Percentiles rank a stretch among this genome's conserved stretches.
phyloP scores from a whole-genome alignment of 306 rosid genomes.

The Vigna unguiculata region DNA sequence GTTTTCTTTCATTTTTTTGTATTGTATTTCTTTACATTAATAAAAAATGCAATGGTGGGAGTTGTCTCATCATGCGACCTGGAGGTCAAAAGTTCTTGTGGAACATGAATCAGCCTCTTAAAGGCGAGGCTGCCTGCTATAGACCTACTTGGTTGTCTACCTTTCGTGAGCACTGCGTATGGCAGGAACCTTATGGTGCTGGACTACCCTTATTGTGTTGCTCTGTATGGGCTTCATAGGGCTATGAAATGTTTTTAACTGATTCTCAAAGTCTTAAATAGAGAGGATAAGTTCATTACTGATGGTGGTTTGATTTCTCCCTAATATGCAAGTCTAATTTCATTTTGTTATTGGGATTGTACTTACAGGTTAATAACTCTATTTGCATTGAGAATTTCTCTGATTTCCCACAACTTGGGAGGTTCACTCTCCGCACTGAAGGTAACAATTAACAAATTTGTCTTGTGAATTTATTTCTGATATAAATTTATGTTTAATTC shows the following conservation, averaged over 20 bases:
- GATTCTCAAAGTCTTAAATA: background rate
- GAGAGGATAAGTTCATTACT: background rate
- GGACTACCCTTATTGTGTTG: background rate
- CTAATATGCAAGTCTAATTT: background rate
- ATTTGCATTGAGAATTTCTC: conserved; percentile 88
- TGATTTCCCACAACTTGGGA: conserved; percentile 88
- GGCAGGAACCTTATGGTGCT: background rate
- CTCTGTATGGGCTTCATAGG: background rate
- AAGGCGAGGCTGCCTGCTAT: background rate
- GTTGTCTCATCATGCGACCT: conserved; percentile 1
- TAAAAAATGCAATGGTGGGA: conserved; percentile 12
- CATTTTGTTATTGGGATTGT: conserved; percentile 28
- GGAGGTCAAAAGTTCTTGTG: conserved; percentile 10
- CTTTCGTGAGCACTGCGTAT: background rate
- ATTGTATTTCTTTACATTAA: background rate
- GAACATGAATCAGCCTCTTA: conserved; percentile 1
- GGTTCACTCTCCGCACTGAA: conserved; percentile 98
- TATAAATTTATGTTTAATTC: conserved; percentile 18
- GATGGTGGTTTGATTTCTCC: background rate
- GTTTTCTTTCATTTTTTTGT: background rate
- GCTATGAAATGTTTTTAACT: background rate
- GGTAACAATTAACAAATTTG: conserved; percentile 54
- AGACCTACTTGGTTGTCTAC: background rate
- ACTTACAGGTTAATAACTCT: conserved; percentile 65
- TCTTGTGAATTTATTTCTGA: conserved; percentile 19